Conservation (phyloP, 148 eudicot species). For the Chenopodium suecicum region DNA sequence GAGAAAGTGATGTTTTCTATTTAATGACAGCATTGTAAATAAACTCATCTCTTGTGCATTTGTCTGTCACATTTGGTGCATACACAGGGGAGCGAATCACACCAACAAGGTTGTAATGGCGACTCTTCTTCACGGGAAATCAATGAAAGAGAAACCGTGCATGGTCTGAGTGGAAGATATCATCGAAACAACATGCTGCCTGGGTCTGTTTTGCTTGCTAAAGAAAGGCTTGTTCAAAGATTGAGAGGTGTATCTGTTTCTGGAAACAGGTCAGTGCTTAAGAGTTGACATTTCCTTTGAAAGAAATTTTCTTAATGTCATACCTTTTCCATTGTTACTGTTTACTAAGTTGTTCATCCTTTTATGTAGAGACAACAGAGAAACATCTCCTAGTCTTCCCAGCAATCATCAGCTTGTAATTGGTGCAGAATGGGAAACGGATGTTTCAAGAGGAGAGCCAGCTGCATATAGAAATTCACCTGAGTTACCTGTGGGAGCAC, state of each 20-base stretch:
- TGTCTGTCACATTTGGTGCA: constrained; percentile 7
- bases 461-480: constrained; percentile 17
- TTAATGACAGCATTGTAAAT: too few species aligned
- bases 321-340: not conserved
- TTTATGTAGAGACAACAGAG: constrained; percentile 24
- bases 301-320: not conserved
- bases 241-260: constrained; percentile 68
- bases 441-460: constrained; percentile 31
- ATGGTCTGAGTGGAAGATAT: constrained; percentile 30
- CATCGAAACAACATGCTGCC: constrained; percentile 66
- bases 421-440: constrained; percentile 55
- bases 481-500: constrained; percentile 21
- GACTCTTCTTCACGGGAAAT: constrained; percentile 30
- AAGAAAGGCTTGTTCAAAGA: constrained; percentile 88
- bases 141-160: constrained; percentile 27
- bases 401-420: constrained; percentile 34
- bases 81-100: constrained; percentile 50
- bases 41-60: not conserved
- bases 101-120: constrained; percentile 32
- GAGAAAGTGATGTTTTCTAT: not conserved
- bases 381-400: constrained; percentile 31
- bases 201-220: constrained; percentile 82
- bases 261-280: constrained; percentile 51
- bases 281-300: not conserved
- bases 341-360: constrained; percentile 7